Evolutionary conservation across 768 basidiomycete species (phyloP), one percentile per base, ranked within the genome.

Genomic region (Lentinula guzmanii): DNA sequence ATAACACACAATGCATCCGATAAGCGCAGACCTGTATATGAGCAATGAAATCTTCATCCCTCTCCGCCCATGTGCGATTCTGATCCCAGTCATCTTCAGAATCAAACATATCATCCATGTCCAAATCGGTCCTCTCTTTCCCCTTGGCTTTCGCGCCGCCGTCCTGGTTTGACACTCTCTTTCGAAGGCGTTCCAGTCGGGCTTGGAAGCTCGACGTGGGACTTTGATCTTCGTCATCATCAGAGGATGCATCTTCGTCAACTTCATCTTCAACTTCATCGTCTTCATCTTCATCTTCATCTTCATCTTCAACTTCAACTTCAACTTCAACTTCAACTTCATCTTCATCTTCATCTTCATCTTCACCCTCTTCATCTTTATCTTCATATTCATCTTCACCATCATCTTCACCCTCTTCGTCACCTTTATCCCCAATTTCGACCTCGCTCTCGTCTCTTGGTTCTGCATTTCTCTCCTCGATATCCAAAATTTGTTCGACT

Each of bases 1-100:
- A 9, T 42, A 28, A 21, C 21, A 45, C 21, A 6, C 21, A 15
- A 48, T 46, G 5, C 10, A 24, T 13, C 15, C 13, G 11, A 15
- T 33, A 51, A 52, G 10, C 2, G 62, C 78, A 61, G 64, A 87
- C 90, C 66, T 87, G 70, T 45, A 89, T 81, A 34, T 76, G 65
- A 16, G 76, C 76, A 24, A 86, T 75, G 65, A 81, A 84, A 28
- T 77, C 79, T 39, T 90, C 86, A 52, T 88, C 84, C 52, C 80
- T 70, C 50, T 85, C 83, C 2, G 79, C 81, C 75, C 77, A 79
- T 2, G 70, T 68, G 28, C 61, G 57, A 59, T 63, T 63, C 11
- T 8, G 37, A 48, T 50, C 33, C 48, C 51, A 42, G 31, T 52
- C 63, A 34, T 62, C 56, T 53, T 68, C 69, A 50, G 52, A 37